Evolutionary conservation across 2,329 filamentous ascomycete genomes (phyloP).

Genomic region (Fusarium devonianum): DNA sequence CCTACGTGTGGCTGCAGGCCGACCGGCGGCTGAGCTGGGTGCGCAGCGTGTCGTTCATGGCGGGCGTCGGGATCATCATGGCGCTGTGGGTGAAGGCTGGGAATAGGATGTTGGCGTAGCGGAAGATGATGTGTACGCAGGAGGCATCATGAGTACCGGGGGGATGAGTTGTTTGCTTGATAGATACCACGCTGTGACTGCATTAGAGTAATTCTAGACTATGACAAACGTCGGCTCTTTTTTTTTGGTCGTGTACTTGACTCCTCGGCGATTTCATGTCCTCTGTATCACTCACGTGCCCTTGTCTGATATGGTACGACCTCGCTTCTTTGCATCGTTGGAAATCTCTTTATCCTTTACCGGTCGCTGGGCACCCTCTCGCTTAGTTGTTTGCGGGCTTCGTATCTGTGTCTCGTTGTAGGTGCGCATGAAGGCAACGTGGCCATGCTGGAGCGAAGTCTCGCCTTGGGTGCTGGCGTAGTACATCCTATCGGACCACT

Average conservation of each 20-base stretch:
- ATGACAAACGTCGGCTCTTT: background rate
- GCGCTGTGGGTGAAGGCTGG: slow-evolving; percentile 54
- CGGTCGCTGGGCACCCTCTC: slow-evolving; percentile 5
- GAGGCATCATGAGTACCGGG: too few relatives aligned
- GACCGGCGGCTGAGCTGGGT: slow-evolving; percentile 48
- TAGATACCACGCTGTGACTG: too few relatives aligned
- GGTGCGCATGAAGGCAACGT: slow-evolving; percentile 1
- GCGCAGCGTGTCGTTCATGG: slow-evolving; percentile 50
- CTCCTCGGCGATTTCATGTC: slow-evolving; percentile 20
- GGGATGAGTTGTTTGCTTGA: too few relatives aligned
- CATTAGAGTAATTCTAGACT: too few relatives aligned
- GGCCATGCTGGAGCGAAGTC: slow-evolving; percentile 1
- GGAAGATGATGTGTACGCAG: too few relatives aligned
- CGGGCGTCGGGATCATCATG: slow-evolving; percentile 45
- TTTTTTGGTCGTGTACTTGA: too few relatives aligned
- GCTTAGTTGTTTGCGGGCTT: slow-evolving; percentile 10
- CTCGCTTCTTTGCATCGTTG: slow-evolving; percentile 12
- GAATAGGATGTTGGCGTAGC: slow-evolving; percentile 28
- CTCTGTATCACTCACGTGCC: slow-evolving; percentile 11
- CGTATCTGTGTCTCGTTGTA: slow-evolving; percentile 5
- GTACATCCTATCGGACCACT: background rate
- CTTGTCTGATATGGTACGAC: background rate
- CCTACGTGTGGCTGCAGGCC: slow-evolving; percentile 54
- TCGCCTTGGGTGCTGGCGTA: too few relatives aligned
- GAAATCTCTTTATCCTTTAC: too few relatives aligned